These are phyloP conservation scores for Sphaerobolus stellatus DNA, from an alignment of 1,284 basidiomycete genomes.

Conservation along the genomic window DNA sequence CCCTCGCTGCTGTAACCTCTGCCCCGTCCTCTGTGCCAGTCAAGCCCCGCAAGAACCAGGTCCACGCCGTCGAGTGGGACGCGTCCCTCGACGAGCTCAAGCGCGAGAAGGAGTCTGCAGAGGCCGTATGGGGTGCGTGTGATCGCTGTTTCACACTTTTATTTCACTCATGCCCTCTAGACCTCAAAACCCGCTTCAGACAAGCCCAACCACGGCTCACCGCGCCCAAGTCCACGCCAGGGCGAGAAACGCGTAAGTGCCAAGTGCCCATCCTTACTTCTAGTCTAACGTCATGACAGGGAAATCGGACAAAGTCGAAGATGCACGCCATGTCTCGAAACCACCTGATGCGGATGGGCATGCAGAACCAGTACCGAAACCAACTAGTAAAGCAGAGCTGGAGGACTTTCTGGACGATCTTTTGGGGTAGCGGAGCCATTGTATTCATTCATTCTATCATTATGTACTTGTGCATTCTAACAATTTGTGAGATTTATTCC, in stretches of 20 bases:
- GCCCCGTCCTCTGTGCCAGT: slow-evolving; percentile 18
- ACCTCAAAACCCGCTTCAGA: slow-evolving; percentile 65
- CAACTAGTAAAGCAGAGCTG: slow-evolving; percentile 55
- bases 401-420: slow-evolving; percentile 74
- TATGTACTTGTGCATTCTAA: too few species aligned
- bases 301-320: background rate
- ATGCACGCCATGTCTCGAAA: slow-evolving; percentile 7
- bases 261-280: background rate
- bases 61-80: slow-evolving; percentile 66
- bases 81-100: slow-evolving; percentile 59
- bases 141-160: background rate
- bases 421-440: too few species aligned
- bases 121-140: slow-evolving; percentile 64
- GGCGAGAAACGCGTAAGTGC: background rate
- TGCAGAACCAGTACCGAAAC: slow-evolving; percentile 4
- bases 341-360: background rate
- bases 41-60: slow-evolving; percentile 52
- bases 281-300: background rate
- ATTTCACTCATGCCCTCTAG: slow-evolving; percentile 35
- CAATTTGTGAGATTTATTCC: too few species aligned
- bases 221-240: background rate
- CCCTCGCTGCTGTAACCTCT: slow-evolving; percentile 51
- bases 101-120: slow-evolving; percentile 67
- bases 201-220: slow-evolving; percentile 27
- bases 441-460: too few species aligned